Conservation (phyloP, 2,329 filamentous ascomycete genomes). For the Pestalotiopsis sp. region DNA sequence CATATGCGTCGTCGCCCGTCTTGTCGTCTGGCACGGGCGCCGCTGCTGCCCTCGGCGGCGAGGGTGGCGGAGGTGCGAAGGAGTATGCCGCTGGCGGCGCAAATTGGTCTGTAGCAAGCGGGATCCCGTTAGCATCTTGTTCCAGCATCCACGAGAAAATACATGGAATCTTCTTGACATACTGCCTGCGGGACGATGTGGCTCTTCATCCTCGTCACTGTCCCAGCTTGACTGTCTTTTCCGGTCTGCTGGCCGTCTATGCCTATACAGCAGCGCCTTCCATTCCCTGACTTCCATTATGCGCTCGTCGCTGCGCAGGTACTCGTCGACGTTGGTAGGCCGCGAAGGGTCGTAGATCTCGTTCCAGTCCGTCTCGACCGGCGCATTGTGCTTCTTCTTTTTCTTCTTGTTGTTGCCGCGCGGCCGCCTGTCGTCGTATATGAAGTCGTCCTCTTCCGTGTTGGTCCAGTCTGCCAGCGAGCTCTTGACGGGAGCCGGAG, state of each 20-base stretch:
- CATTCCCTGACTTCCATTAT: constrained; percentile 80
- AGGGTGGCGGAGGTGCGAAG: constrained; percentile 59
- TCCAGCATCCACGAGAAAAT: neutral
- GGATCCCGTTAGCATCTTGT: neutral
- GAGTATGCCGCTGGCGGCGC: constrained; percentile 60
- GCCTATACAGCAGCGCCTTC: constrained; percentile 80
- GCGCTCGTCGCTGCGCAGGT: constrained; percentile 81
- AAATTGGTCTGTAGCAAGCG: constrained; percentile 52
- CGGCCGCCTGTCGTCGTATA: constrained; percentile 68
- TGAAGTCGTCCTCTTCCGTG: constrained; percentile 79
- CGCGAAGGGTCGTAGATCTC: constrained; percentile 85
- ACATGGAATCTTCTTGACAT: neutral
- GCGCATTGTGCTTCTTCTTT: constrained; percentile 58
- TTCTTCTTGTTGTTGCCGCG: constrained; percentile 78
- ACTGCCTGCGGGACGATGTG: constrained; percentile 28
- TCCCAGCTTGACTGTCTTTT: constrained; percentile 39
- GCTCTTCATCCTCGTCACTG: constrained; percentile 37
- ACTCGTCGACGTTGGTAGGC: constrained; percentile 84
- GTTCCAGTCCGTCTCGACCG: constrained; percentile 78
- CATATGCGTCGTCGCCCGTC: constrained; percentile 72
- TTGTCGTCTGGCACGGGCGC: constrained; percentile 54
- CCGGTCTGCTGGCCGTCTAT: constrained; percentile 50
- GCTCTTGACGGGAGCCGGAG: constrained; percentile 58
- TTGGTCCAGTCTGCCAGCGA: constrained; percentile 81
- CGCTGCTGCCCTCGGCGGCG: constrained; percentile 42